Base-by-base conservation (phyloP, 495 filamentous ascomycete species). In the Chaetomidium leptoderma region DNA sequence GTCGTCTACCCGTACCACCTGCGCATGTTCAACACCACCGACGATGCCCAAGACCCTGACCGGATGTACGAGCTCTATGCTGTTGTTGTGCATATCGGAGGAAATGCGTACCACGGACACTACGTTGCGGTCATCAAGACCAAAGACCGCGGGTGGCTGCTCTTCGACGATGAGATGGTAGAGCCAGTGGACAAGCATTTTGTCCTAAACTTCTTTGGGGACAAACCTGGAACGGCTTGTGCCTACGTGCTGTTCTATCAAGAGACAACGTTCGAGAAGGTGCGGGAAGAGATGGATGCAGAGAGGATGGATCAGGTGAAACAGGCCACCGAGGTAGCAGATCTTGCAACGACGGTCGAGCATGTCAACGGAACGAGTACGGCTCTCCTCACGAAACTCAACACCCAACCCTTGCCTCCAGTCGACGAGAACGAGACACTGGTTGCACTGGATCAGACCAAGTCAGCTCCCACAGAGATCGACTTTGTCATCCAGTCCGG, bases 81-180 rank as follows among this genome's bases (percentile, higher is more conserved):
- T 2, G 92, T 98, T 21, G 91, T 98, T n/a, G 90, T 98, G 11
- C 93, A 98, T 64, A 97, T 98, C 55, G 93, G 93, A 26, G 92
- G 92, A n/a, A 95, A 93, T 6, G 93, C 93, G 0, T 97, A 96
- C 65, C 95, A 97, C 64, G 93, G 93, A 11, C 93, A 98, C 66
- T 98, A 98, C 62, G 92, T 98, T 33, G 87, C 91, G 9, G 92
- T 98, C 30, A 93, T 98, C 77, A 98, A 98, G 71, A 98, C 93
- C 1, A 84, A 96, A 67, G 92, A 97, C 67, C 83, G 89, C 21
- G 93, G 93, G 26, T 98, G 93, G 93, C 69, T 98, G 53, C 74
- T 98, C 4, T 98, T 98, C 61, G 93, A 98, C 63, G 93, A 98
- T 69, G 93, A 98, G 75, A 87, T 97, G 81, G 93, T 98, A 13